These are phyloP conservation scores for Panicum hallii DNA, from an alignment of 202 grass and related monocot genomes.

Conservation along the genomic window DNA sequence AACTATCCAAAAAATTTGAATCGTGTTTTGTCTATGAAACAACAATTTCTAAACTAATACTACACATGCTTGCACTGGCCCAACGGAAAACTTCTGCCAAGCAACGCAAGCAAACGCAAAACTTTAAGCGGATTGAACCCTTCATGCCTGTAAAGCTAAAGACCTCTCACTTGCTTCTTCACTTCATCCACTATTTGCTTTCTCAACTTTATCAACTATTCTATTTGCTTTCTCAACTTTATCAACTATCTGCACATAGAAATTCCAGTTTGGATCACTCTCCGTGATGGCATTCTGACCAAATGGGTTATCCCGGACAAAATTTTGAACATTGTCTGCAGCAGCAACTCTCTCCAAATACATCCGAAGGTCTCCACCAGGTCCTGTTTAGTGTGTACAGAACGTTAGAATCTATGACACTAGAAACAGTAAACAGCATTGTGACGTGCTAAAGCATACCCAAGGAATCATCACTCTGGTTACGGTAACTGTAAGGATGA, in stretches of 20 bases:
- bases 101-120: not conserved
- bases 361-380: slow-evolving; percentile 69
- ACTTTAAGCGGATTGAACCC: not conserved
- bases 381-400: slow-evolving; percentile 50
- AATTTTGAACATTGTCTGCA: slow-evolving; percentile 69
- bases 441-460: slow-evolving; percentile 54
- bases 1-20: too few relatives aligned
- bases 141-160: not conserved
- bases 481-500: slow-evolving; percentile 58
- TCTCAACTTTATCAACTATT: not conserved
- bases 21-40: not conserved
- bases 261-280: slow-evolving; percentile 64
- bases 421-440: slow-evolving; percentile 16
- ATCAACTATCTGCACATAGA: slow-evolving; percentile 70
- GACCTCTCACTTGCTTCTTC: not conserved
- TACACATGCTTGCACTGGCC: slow-evolving; percentile 30
- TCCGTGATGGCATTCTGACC: slow-evolving; percentile 70
- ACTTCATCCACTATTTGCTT: not conserved
- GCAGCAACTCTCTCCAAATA: slow-evolving; percentile 74
- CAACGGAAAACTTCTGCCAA: slow-evolving; percentile 27
- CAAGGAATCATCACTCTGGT: slow-evolving; percentile 67
- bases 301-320: slow-evolving; percentile 76
- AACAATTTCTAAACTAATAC: slow-evolving; percentile 19
- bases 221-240: slow-evolving; percentile 34
- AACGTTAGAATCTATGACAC: slow-evolving; percentile 38